Percentiles rank a stretch among this genome's conserved stretches.
Conservation (phyloP, 441 rosid genomes). For the Breynia disticha region DNA sequence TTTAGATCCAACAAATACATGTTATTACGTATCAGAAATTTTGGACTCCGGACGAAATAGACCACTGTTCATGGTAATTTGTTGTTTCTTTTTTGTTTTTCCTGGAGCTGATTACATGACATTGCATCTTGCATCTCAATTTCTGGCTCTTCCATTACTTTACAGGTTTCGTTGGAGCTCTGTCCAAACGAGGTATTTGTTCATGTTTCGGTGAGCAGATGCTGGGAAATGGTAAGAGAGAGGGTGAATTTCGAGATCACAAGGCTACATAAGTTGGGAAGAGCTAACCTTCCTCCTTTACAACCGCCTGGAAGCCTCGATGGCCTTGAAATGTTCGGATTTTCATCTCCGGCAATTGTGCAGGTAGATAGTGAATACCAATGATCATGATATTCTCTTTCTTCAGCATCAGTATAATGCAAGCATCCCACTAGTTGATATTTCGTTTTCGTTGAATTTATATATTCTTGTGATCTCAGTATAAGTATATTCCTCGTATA, state of each 20-base stretch:
- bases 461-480: no score
- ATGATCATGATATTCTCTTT: no score
- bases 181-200: slow-evolving; percentile 72
- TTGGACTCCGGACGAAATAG: slow-evolving; percentile 63
- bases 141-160: slow-evolving; percentile 9
- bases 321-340: slow-evolving; percentile 96
- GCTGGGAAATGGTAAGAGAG: slow-evolving; percentile 99
- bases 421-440: neutral
- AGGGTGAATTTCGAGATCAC: slow-evolving; percentile 87
- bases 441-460: neutral
- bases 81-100: slow-evolving; percentile 2
- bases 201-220: slow-evolving; percentile 71
- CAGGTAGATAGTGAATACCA: slow-evolving; percentile 45
- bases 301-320: slow-evolving; percentile 98
- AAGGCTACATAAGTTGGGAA: slow-evolving; percentile 77
- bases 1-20: slow-evolving; percentile 71
- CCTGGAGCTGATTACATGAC: slow-evolving; percentile 6
- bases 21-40: slow-evolving; percentile 85
- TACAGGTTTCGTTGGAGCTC: slow-evolving; percentile 80
- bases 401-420: neutral
- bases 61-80: slow-evolving; percentile 84
- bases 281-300: slow-evolving; percentile 69
- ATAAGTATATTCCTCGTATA: no score
- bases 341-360: slow-evolving; percentile 83
- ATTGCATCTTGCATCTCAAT: neutral